Percentiles rank a stretch among this genome's conserved stretches.
phyloP scores from a whole-genome alignment of 1,139 yeast species.

The Wickerhamiella pararugosa region DNA sequence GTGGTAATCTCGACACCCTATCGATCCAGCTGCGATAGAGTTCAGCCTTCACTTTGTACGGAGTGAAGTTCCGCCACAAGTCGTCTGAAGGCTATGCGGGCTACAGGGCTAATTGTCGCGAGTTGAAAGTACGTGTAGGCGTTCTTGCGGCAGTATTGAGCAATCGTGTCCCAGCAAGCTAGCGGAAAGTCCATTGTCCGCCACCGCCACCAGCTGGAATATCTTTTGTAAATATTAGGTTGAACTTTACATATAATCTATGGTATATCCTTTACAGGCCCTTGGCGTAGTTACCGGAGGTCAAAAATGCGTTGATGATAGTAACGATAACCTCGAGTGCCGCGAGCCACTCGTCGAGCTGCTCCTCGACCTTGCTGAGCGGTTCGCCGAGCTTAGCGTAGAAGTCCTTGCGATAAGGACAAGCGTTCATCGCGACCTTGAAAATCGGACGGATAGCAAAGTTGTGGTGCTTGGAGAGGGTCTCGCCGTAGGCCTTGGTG shows the following conservation, averaged over 20 bases:
- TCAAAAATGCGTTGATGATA: conserved; percentile 60
- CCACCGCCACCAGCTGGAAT: neutral
- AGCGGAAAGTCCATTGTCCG: neutral
- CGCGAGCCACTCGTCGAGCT: conserved; percentile 56
- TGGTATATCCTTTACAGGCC: conserved; percentile 40
- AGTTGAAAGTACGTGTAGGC: too few species aligned
- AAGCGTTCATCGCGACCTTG: conserved; percentile 89
- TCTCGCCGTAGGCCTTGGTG: conserved; percentile 67
- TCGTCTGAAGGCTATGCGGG: too few species aligned
- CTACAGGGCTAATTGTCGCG: too few species aligned
- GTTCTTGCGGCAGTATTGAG: too few species aligned
- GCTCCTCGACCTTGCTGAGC: conserved; percentile 41
- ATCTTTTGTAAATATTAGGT: neutral
- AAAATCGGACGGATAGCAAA: conserved; percentile 74
- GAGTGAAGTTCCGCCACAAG: too few species aligned
- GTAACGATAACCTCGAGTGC: conserved; percentile 65
- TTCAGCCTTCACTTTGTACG: too few species aligned
- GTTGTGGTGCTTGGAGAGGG: conserved; percentile 68
- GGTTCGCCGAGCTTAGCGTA: conserved; percentile 59
- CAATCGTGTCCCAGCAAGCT: too few species aligned
- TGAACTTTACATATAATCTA: neutral
- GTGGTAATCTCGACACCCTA: too few species aligned
- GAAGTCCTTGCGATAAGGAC: conserved; percentile 82
- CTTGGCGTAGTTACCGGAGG: conserved; percentile 73
- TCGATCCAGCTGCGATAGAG: too few species aligned